Percentiles rank a stretch among this genome's conserved stretches.
phyloP scores from a whole-genome alignment of 208 protist genomes.

The Balamuthia mandrillaris region DNA sequence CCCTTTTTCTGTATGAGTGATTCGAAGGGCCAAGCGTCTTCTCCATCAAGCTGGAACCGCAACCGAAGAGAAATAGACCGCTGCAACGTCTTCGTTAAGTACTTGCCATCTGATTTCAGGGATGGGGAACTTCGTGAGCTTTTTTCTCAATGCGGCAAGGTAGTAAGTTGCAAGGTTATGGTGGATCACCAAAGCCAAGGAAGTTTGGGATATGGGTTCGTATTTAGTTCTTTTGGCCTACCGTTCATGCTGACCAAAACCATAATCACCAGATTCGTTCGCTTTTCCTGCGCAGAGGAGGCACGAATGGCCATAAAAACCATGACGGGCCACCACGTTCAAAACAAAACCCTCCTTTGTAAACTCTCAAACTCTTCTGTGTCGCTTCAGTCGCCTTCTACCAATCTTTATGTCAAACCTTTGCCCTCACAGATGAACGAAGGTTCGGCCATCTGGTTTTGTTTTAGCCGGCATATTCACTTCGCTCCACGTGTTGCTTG shows the following conservation, averaged over 20 bases:
- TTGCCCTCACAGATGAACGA: neutral
- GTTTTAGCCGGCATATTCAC: neutral
- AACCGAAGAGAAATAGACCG: neutral
- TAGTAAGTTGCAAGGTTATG: slow-evolving; percentile 46
- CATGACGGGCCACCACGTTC: slow-evolving; percentile 27
- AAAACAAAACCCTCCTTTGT: slow-evolving; percentile 39
- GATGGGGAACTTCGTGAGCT: slow-evolving; percentile 23
- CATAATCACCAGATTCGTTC: slow-evolving; percentile 8
- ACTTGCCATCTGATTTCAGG: slow-evolving; percentile 17
- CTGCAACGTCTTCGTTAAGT: slow-evolving; percentile 50
- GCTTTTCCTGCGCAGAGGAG: neutral
- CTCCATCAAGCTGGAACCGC: neutral
- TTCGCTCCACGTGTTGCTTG: neutral
- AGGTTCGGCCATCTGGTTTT: too few relatives aligned
- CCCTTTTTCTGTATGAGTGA: neutral
- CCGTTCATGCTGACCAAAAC: neutral
- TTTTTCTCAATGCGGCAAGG: slow-evolving; percentile 14
- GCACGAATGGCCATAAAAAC: neutral
- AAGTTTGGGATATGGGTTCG: slow-evolving; percentile 39
- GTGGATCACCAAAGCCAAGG: slow-evolving; percentile 21
- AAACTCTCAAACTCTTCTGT: slow-evolving; percentile 41
- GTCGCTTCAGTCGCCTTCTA: neutral
- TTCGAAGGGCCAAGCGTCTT: neutral
- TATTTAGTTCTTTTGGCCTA: neutral
- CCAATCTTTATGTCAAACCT: slow-evolving; percentile 22